These are phyloP conservation scores for Lipomyces mesembrius DNA, from an alignment of 805 yeast species.

Conservation along the genomic window DNA sequence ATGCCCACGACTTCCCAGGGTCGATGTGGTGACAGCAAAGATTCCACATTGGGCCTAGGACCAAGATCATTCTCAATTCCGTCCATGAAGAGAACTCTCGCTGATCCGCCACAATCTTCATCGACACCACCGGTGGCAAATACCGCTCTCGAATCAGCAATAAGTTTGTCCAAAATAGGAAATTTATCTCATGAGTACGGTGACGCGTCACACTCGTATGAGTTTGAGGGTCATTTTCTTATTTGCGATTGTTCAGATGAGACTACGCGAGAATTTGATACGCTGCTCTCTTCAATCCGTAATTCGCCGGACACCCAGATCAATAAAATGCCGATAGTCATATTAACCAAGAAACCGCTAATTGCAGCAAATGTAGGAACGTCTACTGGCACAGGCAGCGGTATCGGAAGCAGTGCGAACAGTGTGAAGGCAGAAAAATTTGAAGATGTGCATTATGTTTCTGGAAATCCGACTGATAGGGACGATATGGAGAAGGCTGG, in stretches of 20 bases:
- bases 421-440: conserved; percentile 1
- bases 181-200: not conserved
- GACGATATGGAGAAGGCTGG: conserved; percentile 19
- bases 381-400: not conserved
- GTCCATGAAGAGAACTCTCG: not conserved
- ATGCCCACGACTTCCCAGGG: not conserved
- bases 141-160: not conserved
- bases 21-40: not conserved
- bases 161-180: not conserved
- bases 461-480: conserved; percentile 23
- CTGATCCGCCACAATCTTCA: not conserved
- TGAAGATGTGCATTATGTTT: conserved; percentile 17
- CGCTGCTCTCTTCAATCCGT: conserved; percentile 16
- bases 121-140: not conserved
- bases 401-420: conserved; percentile 5
- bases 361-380: not conserved
- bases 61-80: not conserved
- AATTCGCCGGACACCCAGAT: conserved; percentile 9
- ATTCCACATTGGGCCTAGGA: not conserved
- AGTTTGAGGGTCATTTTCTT: conserved; percentile 13
- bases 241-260: conserved; percentile 25
- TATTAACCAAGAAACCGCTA: conserved; percentile 14
- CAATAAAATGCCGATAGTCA: conserved; percentile 5
- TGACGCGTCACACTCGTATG: not conserved
- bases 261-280: conserved; percentile 18